Percentiles rank a stretch among this genome's conserved stretches.
Evolutionary conservation across 2,329 filamentous ascomycete genomes (phyloP).

Genomic region (Magnaporthiopsis rhizophila): DNA sequence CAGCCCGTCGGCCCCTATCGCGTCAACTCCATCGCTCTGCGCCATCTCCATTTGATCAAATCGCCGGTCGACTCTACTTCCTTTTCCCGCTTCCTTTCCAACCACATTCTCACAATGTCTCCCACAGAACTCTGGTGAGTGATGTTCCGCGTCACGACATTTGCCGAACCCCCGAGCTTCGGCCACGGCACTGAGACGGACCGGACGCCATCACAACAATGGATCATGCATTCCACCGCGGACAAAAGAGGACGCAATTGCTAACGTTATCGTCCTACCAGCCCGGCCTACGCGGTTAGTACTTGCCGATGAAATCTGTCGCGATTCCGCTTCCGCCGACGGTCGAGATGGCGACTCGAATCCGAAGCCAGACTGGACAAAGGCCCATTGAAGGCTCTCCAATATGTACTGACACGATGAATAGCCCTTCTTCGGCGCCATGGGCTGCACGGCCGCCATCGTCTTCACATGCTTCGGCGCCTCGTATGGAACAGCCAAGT

Average conservation of each 20-base stretch:
- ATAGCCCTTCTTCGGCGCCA: constrained; percentile 87
- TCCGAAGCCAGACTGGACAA: constrained; percentile 2
- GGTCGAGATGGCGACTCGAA: constrained; percentile 13
- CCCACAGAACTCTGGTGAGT: constrained; percentile 7
- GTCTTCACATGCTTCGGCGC: constrained; percentile 57
- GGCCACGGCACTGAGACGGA: neutral
- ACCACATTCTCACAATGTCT: constrained; percentile 3
- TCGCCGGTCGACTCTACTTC: constrained; percentile 2
- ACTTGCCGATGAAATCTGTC: constrained; percentile 16
- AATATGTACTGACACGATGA: neutral
- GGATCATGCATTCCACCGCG: neutral
- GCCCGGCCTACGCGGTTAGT: constrained; percentile 99
- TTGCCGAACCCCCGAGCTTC: neutral
- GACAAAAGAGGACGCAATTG: neutral
- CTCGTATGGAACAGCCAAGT: constrained; percentile 98
- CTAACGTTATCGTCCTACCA: constrained; percentile 28
- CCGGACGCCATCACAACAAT: neutral
- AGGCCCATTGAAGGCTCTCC: neutral
- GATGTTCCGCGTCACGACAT: neutral
- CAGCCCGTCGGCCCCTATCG: constrained; percentile 2
- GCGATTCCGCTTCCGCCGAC: constrained; percentile 14
- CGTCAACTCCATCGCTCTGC: neutral
- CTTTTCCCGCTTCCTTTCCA: neutral
- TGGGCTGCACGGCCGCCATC: constrained; percentile 72
- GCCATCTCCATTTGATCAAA: constrained; percentile 4